phyloP scores from a whole-genome alignment of 176 grass and related monocot species.

The Zizania latifolia region DNA sequence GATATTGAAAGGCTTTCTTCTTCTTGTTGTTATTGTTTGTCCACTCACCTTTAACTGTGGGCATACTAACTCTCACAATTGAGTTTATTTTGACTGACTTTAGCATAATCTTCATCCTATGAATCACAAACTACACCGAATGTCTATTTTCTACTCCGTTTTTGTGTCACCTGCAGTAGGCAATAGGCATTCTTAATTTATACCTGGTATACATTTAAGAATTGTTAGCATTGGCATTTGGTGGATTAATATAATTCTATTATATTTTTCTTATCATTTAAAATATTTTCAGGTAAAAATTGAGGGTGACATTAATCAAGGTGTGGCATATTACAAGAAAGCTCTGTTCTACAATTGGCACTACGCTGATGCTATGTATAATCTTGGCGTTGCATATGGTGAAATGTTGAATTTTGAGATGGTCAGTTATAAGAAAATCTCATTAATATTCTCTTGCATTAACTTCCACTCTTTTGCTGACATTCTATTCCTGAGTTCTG shows the following conservation, averaged over 20 bases:
- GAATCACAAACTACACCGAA: neutral
- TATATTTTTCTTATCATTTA: conserved; percentile 9
- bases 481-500: neutral
- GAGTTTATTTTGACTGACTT: neutral
- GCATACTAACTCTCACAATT: neutral
- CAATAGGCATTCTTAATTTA: neutral
- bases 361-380: too few species aligned
- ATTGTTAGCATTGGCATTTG: neutral
- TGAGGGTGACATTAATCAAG: conserved; percentile 87
- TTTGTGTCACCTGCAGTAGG: neutral
- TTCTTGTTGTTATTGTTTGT: neutral
- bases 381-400: too few species aligned
- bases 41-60: too few species aligned
- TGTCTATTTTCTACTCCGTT: neutral
- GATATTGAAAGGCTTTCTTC: too few species aligned
- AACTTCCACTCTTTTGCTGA: conserved; percentile 26
- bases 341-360: too few species aligned
- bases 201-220: neutral
- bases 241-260: neutral
- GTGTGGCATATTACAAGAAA: too few species aligned
- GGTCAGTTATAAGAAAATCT: conserved; percentile 7
- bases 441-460: conserved; percentile 8
- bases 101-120: neutral
- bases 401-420: too few species aligned
- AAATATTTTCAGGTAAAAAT: conserved; percentile 68